Base-by-base conservation (phyloP, 495 filamentous ascomycete species). In the Choiromyces venosus region DNA sequence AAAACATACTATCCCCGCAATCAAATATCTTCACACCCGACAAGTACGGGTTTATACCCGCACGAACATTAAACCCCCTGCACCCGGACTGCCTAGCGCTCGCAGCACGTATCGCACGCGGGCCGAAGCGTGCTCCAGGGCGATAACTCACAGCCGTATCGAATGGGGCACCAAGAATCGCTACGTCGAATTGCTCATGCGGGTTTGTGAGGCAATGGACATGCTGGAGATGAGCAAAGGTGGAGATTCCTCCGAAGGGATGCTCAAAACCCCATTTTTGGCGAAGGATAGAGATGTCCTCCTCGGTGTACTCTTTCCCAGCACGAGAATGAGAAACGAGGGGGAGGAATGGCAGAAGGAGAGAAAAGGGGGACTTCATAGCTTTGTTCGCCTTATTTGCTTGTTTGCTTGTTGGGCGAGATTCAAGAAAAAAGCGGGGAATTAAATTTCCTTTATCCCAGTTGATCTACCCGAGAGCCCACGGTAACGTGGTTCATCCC, bases 81-180 rank as follows among this genome's bases (percentile, higher is more conserved):
- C 89, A 89, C 21, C 88, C 83, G 56, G 89, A 90, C 81, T 94
- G 91, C 40, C 91, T 86, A 10, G 89, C 87, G 37, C 89, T 92
- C 65, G 90, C 92, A 52, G 91, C 89, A 67, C 92, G 88, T 74
- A 96, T 96, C 69, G 92, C 90, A 39, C 92, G 88, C 29, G 92
- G 92, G 0, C 92, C 92, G 80, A 94, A 94, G 19, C 92, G 87
- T 33, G 92, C 92, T 89, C 91, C 91, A 68, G 92, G 92, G 75
- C 92, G 84, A 83, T 94, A 94, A 75, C 84, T 89, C 25, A 92
- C 90, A 25, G 92, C 91, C 0, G 92, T 94, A 81, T 96, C 92
- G 79, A 96, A 96, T 0, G 92, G 92, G 1, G 88, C 92, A 1
- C 92, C 92, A 67, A 96, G 87, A 67, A 96, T 87, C 40, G 86